A percentile compares a stretch with the other conserved stretches of the same genome.
Evolutionary conservation across 129 eudicot genomes (phyloP).

Genomic region (Cynara cardunculus): DNA sequence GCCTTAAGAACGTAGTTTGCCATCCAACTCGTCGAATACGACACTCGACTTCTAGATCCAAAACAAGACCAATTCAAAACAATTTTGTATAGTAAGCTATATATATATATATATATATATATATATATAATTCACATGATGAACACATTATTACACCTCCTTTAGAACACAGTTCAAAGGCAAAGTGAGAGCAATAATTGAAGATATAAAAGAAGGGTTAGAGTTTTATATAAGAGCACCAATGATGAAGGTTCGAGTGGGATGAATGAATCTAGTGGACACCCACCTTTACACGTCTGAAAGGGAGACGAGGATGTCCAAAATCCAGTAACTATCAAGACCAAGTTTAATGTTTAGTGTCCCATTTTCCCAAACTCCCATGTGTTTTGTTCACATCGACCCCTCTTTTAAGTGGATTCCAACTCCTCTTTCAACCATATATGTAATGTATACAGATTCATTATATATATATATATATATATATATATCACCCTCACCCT

Average conservation of each 20-base stretch:
- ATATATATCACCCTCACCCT: constrained; percentile 6
- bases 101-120: too few relatives aligned
- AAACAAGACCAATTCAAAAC: not conserved
- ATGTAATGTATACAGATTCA: constrained; percentile 37
- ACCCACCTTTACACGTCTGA: constrained; percentile 68
- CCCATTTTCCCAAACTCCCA: constrained; percentile 47
- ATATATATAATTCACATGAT: not conserved
- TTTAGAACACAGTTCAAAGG: not conserved
- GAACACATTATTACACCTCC: not conserved
- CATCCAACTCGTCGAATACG: not conserved
- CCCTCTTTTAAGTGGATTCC: constrained; percentile 70
- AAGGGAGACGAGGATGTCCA: constrained; percentile 37
- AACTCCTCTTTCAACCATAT: constrained; percentile 73
- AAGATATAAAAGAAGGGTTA: constrained; percentile 12
- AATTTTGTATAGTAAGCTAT: not conserved
- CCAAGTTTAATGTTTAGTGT: constrained; percentile 39
- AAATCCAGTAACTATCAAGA: constrained; percentile 34
- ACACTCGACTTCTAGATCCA: not conserved
- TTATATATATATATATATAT: not conserved
- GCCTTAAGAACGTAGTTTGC: not conserved
- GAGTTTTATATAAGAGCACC: constrained; percentile 25
- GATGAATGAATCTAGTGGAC: constrained; percentile 44
- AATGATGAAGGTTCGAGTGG: constrained; percentile 40
- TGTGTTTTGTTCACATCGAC: constrained; percentile 56
- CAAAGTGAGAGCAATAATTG: constrained; percentile 34